A percentile compares a stretch with the other conserved stretches of the same genome.
Evolutionary conservation across 2,329 filamentous ascomycete genomes (phyloP).

Genomic region (Ophiostoma ulmi): DNA sequence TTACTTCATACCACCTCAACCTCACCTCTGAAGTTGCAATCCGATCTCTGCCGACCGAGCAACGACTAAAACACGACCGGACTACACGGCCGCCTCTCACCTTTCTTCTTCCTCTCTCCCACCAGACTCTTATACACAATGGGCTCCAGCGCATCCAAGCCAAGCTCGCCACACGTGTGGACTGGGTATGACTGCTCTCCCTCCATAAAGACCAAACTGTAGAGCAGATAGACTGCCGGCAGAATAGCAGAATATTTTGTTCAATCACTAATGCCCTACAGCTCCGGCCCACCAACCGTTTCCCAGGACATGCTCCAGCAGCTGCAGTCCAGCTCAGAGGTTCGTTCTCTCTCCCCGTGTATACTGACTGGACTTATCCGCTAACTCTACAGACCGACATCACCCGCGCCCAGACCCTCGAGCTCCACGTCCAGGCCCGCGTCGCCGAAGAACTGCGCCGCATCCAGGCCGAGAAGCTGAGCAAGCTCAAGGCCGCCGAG

Average conservation of each 20-base stretch:
- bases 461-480: constrained; percentile 64
- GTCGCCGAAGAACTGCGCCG: constrained; percentile 79
- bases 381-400: constrained; percentile 65
- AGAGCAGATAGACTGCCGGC: neutral
- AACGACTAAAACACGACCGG: neutral
- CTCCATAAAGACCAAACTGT: neutral
- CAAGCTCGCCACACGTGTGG: constrained; percentile 47
- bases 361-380: no score
- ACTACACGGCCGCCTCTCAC: neutral
- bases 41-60: neutral
- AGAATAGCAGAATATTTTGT: neutral
- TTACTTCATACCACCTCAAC: neutral
- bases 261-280: constrained; percentile 26
- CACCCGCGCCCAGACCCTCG: constrained; percentile 74
- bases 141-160: constrained; percentile 55
- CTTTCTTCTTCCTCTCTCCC: neutral
- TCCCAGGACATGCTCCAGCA: constrained; percentile 78
- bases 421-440: constrained; percentile 83
- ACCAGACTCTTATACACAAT: constrained; percentile 37
- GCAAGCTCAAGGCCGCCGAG: constrained; percentile 56
- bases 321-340: constrained; percentile 80
- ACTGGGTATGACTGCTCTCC: constrained; percentile 43
- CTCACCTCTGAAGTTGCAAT: neutral
- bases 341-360: constrained; percentile 40
- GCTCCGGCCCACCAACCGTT: constrained; percentile 50